These are phyloP conservation scores for Chaetothyriales sp. DNA, from an alignment of 2,329 filamentous ascomycete species.

Conservation along the genomic window DNA sequence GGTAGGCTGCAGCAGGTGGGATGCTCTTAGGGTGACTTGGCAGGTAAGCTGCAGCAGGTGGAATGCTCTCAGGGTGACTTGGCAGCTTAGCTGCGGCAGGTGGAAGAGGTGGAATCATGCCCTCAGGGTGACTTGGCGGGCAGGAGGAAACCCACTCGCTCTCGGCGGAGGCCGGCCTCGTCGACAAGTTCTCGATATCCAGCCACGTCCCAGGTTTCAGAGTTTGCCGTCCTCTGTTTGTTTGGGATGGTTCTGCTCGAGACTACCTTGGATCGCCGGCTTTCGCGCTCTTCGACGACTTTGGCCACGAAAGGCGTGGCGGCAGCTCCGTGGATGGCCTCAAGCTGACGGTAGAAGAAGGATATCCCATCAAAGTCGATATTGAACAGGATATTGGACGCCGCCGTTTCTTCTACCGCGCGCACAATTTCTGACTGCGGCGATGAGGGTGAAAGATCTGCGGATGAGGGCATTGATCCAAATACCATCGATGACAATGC, in stretches of 20 bases:
- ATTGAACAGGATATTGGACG: conserved; percentile 16
- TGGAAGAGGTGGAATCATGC: no score
- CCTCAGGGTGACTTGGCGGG: background rate
- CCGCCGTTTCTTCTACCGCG: conserved; percentile 7
- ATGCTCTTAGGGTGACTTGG: background rate
- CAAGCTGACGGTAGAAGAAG: conserved; percentile 8
- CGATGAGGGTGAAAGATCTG: conserved; percentile 7
- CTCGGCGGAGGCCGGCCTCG: conserved; percentile 6
- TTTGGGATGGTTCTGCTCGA: conserved; percentile 7
- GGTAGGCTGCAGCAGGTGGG: background rate
- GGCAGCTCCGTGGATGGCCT: conserved; percentile 1
- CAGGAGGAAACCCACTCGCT: conserved; percentile 15
- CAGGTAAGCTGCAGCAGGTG: background rate
- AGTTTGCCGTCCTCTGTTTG: conserved; percentile 12
- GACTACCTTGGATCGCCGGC: conserved; percentile 9
- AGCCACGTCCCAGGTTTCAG: conserved; percentile 13
- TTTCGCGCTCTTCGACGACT: conserved; percentile 14
- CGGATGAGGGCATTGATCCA: conserved; percentile 16
- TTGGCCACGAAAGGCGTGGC: conserved; percentile 8
- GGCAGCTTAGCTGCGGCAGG: background rate
- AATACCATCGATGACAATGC: conserved; percentile 17
- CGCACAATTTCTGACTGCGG: conserved; percentile 6
- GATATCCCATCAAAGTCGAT: conserved; percentile 15
- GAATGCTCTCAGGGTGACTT: background rate
- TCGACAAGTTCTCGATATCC: conserved; percentile 12